phyloP scores from a whole-genome alignment of 768 basidiomycete genomes.

The Hypholoma sublateritium region DNA sequence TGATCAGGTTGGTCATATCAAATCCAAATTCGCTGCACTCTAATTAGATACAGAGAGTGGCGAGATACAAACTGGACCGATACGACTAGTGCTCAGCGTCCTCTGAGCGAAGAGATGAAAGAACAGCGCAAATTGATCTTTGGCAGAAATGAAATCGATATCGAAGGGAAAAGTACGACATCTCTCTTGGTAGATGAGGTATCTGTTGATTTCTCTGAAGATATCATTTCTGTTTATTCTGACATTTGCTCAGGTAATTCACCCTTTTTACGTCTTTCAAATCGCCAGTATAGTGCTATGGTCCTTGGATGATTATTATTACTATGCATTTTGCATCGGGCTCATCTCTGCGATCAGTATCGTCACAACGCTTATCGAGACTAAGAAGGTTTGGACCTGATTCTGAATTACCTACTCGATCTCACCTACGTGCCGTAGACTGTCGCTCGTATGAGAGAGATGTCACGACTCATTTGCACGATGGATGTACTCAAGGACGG shows the following conservation, averaged over 20 bases:
- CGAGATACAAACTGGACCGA: constrained; percentile 75
- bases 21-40: neutral
- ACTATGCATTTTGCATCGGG: constrained; percentile 96
- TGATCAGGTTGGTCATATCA: constrained; percentile 58
- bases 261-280: constrained; percentile 99
- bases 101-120: constrained; percentile 53
- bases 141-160: constrained; percentile 85
- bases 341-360: constrained; percentile 88
- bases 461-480: constrained; percentile 87
- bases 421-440: constrained; percentile 48
- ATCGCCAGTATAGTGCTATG: constrained; percentile 92
- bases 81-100: constrained; percentile 59
- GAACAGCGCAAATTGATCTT: constrained; percentile 75
- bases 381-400: constrained; percentile 64
- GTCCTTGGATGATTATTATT: constrained; percentile 94
- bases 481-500: constrained; percentile 70
- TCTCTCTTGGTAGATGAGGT: constrained; percentile 90
- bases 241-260: constrained; percentile 60
- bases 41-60: constrained; percentile 72
- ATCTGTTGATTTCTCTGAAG: constrained; percentile 2
- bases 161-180: constrained; percentile 80
- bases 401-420: constrained; percentile 1
- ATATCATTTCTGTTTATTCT: neutral
- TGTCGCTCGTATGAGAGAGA: constrained; percentile 90
- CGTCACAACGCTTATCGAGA: constrained; percentile 84